Base-by-base conservation (phyloP, 1,139 yeast genomes). In the Scheffersomyces quercinus region DNA sequence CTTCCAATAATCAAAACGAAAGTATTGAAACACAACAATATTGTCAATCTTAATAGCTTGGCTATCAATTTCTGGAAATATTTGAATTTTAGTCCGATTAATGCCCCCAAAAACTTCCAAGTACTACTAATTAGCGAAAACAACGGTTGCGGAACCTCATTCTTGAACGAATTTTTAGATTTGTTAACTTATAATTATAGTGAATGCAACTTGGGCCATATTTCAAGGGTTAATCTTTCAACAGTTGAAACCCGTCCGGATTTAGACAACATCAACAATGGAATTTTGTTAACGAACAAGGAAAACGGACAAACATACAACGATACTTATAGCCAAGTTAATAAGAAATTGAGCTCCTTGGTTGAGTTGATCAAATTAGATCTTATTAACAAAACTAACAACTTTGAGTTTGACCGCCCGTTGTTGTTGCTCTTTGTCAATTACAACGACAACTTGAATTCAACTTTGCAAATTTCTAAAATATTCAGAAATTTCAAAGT, bases 51-150 rank as follows among this genome's bases (percentile, higher is more conserved):
- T 43, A 69, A 71, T 47, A 60, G 64, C 4, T 49, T 65, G 3
- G 72, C 73, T 4, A 51, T 79, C 5, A 60, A 68, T 13, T 74
- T 79, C 48, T 83, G 88, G 88, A 76, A 73, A 42, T 62, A 74
- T 47, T 59, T 85, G 50, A 77, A 79, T 46, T 72, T 85, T 41
- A 71, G 75, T 41, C 88, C 91, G 0, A 55, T 76, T 6, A 60
- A 62, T 29, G 74, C 74, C 0, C 62, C 64, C 3, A 83, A 84
- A 49, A 68, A 77, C 49, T 78, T 83, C 47, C 80, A 77, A 44
- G 63, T 82, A 4, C 51, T 85, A n/a, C 55, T 83, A 47, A 56
- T 85, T 4, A 58, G 72, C 4, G 76, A 72, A 49, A 53, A 56
- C 33, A 49, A 50, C 6, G 49, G 45, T 8, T 36, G 53, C 47